phyloP scores from a whole-genome alignment of 164 flowering plant species.

The Annona cherimola region DNA sequence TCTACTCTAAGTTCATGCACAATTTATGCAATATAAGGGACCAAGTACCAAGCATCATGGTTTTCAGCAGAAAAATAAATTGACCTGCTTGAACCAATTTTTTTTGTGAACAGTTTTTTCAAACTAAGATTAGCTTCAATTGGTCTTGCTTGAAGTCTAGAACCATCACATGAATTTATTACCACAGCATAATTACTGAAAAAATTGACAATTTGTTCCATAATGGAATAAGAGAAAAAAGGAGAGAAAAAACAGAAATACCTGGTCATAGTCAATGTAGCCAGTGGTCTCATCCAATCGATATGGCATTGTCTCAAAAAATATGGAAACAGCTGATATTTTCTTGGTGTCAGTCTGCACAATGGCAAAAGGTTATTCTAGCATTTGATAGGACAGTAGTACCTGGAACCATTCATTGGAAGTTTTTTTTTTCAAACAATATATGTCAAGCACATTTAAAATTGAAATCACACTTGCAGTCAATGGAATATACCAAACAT shows the following conservation, averaged over 20 bases:
- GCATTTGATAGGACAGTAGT: neutral
- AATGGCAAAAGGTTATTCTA: neutral
- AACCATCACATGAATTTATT: neutral
- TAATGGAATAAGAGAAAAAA: neutral
- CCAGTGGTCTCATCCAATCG: slow-evolving; percentile 81
- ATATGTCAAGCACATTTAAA: neutral
- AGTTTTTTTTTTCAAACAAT: too few species aligned
- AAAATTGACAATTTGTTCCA: neutral
- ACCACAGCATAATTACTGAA: neutral
- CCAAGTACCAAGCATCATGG: neutral
- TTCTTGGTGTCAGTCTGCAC: slow-evolving; percentile 75
- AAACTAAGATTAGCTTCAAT: neutral
- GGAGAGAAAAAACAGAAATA: slow-evolving; percentile 10
- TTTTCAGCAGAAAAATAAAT: neutral
- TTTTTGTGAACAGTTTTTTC: neutral
- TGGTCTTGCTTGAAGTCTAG: neutral
- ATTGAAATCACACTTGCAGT: too few species aligned
- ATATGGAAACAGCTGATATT: slow-evolving; percentile 84
- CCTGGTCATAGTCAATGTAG: slow-evolving; percentile 78
- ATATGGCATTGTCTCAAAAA: slow-evolving; percentile 91
- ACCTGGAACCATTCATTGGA: neutral
- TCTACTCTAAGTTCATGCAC: neutral
- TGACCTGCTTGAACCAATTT: neutral
- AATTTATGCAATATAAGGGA: neutral
- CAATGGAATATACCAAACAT: neutral